Evolutionary conservation across 164 flowering plant species (phyloP).

Genomic region (Sextonia rubra): DNA sequence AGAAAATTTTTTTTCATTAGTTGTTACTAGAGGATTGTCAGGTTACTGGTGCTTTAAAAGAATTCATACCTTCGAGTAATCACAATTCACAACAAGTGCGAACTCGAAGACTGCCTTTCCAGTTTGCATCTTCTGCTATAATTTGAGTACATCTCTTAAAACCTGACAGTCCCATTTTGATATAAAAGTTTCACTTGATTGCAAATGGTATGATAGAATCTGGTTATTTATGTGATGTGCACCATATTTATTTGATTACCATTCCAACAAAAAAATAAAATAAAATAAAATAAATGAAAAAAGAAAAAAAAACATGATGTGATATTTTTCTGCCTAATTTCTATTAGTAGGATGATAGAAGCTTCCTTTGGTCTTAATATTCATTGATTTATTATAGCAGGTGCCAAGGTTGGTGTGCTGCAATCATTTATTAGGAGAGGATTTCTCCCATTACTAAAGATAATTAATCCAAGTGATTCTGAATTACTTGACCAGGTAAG

Average conservation of each 20-base stretch:
- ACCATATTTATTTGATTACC: no score
- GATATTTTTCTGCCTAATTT: background rate
- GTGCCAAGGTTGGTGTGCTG: slow-evolving; percentile 17
- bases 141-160: background rate
- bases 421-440: slow-evolving; percentile 47
- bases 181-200: background rate
- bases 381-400: slow-evolving; percentile 20
- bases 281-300: no score
- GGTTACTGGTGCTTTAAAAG: background rate
- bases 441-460: slow-evolving; percentile 55
- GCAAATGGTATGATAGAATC: background rate
- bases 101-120: background rate
- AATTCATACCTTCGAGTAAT: no score
- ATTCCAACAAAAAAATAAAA: no score
- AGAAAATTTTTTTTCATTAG: background rate
- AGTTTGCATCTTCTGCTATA: background rate
- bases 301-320: background rate
- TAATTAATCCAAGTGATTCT: slow-evolving; percentile 31
- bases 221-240: no score
- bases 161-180: background rate
- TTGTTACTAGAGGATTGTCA: background rate
- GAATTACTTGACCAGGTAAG: slow-evolving; percentile 65
- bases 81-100: background rate
- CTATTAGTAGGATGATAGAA: background rate
- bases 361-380: background rate